These are phyloP conservation scores for Lentinula novae-zelandiae DNA, from an alignment of 1,284 basidiomycete genomes.

Conservation along the genomic window DNA sequence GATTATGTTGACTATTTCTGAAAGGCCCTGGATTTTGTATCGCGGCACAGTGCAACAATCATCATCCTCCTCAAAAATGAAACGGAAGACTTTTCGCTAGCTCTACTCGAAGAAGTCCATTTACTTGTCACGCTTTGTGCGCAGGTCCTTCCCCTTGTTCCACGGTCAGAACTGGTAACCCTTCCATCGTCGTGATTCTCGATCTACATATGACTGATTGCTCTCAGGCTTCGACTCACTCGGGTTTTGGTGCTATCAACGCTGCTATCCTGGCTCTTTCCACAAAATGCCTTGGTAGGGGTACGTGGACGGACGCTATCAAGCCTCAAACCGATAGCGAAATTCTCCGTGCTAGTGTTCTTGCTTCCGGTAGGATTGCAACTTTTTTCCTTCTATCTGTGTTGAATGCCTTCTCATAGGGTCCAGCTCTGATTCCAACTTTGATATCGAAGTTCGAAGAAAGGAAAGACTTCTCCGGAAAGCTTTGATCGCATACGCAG, in stretches of 20 bases:
- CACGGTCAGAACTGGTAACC: conserved; percentile 75
- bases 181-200: not conserved
- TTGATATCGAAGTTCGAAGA: conserved; percentile 49
- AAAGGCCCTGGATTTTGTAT: conserved; percentile 74
- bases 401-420: conserved; percentile 30
- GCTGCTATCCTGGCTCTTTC: conserved; percentile 76
- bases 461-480: conserved; percentile 56
- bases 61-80: conserved; percentile 77
- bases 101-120: conserved; percentile 73
- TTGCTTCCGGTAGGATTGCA: conserved; percentile 47
- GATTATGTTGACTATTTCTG: conserved; percentile 2
- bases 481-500: conserved; percentile 63
- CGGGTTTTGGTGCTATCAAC: conserved; percentile 83
- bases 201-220: conserved; percentile 3
- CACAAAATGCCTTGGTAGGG: conserved; percentile 67
- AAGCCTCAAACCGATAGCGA: conserved; percentile 73
- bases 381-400: not conserved
- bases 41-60: conserved; percentile 77
- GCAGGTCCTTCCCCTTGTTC: conserved; percentile 62
- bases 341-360: conserved; percentile 47
- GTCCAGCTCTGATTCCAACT: conserved; percentile 49
- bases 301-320: conserved; percentile 57
- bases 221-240: conserved; percentile 53
- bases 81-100: conserved; percentile 56
- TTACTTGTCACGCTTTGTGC: conserved; percentile 71